A percentile compares a stretch with the other conserved stretches of the same genome.
Evolutionary conservation across 495 filamentous ascomycete species (phyloP).

Genomic region (Penicillium crystallinum): DNA sequence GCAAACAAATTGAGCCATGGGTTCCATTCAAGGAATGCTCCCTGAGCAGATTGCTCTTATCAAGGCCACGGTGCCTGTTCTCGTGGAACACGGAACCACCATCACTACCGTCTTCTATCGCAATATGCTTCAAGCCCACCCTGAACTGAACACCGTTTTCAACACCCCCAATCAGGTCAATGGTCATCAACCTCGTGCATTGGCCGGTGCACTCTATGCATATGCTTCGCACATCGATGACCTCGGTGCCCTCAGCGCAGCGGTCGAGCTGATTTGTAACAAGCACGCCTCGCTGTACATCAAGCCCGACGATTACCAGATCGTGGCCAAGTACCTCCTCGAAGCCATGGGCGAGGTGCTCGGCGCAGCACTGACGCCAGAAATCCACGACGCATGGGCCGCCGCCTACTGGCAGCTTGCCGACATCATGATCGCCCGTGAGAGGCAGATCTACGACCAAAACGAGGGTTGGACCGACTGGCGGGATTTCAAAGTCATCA

Average conservation of each 20-base stretch:
- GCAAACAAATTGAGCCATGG: slow-evolving; percentile 1
- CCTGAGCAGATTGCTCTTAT: slow-evolving; percentile 35
- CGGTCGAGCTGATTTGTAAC: slow-evolving; percentile 68
- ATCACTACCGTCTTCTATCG: slow-evolving; percentile 67
- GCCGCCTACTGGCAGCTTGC: slow-evolving; percentile 68
- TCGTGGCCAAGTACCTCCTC: slow-evolving; percentile 64
- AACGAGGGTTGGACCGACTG: slow-evolving; percentile 57
- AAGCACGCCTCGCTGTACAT: slow-evolving; percentile 72
- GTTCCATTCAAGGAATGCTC: slow-evolving; percentile 13
- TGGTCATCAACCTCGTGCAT: slow-evolving; percentile 59
- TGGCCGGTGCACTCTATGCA: slow-evolving; percentile 61
- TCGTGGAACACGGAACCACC: slow-evolving; percentile 57
- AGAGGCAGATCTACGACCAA: slow-evolving; percentile 54
- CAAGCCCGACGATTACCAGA: slow-evolving; percentile 59
- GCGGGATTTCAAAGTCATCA: slow-evolving; percentile 60
- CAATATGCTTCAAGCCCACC: slow-evolving; percentile 58
- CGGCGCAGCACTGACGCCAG: slow-evolving; percentile 59
- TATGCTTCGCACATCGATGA: slow-evolving; percentile 71
- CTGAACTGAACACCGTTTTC: slow-evolving; percentile 61
- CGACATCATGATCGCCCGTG: slow-evolving; percentile 61
- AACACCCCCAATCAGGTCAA: slow-evolving; percentile 60
- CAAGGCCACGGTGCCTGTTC: slow-evolving; percentile 46
- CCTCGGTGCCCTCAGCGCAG: slow-evolving; percentile 52
- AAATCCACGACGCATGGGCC: slow-evolving; percentile 64
- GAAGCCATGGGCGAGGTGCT: slow-evolving; percentile 63